These are phyloP conservation scores for Xylariaceae sp. DNA, from an alignment of 2,329 filamentous ascomycete genomes.

Conservation along the genomic window DNA sequence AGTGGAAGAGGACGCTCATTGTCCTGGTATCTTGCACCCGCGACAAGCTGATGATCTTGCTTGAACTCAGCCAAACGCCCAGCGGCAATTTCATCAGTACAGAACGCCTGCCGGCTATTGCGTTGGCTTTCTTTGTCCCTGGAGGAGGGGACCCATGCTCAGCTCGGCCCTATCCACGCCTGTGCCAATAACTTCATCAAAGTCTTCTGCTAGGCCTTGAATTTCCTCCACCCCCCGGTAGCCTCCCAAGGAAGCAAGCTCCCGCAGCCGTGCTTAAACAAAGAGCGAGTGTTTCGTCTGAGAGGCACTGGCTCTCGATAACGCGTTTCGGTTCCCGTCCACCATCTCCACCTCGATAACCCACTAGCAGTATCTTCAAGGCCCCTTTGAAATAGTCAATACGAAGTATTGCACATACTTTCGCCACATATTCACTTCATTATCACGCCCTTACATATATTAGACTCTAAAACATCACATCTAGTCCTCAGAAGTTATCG, in stretches of 20 bases:
- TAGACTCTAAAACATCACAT: constrained; percentile 5
- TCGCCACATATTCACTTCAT: constrained; percentile 19
- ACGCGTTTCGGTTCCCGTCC: too few species aligned
- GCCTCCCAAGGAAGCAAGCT: constrained; percentile 36
- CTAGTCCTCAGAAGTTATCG: neutral
- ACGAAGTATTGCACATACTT: constrained; percentile 32
- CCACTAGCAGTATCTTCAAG: constrained; percentile 24
- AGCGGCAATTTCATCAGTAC: constrained; percentile 34
- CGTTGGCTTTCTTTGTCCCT: constrained; percentile 42
- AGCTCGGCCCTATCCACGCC: constrained; percentile 35
- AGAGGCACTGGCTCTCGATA: constrained; percentile 35
- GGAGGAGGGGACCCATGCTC: constrained; percentile 29
- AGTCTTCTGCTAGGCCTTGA: constrained; percentile 25
- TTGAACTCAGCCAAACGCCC: constrained; percentile 26
- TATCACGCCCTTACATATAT: constrained; percentile 41
- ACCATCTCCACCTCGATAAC: constrained; percentile 33
- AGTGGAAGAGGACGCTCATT: constrained; percentile 32
- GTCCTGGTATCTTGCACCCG: constrained; percentile 24
- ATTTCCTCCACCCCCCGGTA: constrained; percentile 32
- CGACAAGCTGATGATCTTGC: constrained; percentile 30
- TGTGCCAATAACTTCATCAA: constrained; percentile 29
- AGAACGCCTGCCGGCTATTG: constrained; percentile 35
- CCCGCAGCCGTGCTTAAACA: constrained; percentile 37
- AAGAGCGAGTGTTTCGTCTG: constrained; percentile 41
- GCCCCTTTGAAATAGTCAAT: constrained; percentile 27